phyloP scores from a whole-genome alignment of 1,284 basidiomycete species.

The Trametes versicolor region DNA sequence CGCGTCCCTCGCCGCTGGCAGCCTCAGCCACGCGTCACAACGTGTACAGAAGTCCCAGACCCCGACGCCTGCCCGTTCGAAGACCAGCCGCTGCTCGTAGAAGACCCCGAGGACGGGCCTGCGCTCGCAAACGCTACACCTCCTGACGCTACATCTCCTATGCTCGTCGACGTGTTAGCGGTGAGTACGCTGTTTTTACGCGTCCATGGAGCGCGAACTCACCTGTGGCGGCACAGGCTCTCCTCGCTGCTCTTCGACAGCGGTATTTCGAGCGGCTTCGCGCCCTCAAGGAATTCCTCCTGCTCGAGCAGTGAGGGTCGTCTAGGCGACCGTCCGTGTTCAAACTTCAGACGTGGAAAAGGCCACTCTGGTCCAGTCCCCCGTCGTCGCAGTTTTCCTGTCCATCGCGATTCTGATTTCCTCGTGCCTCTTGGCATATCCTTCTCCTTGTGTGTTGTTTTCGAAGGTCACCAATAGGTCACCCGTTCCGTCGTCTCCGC shows the following conservation, averaged over 20 bases:
- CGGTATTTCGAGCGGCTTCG: background rate
- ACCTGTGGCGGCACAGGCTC: background rate
- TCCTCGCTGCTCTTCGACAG: background rate
- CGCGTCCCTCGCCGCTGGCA: background rate
- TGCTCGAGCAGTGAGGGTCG: background rate
- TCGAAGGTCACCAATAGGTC: background rate
- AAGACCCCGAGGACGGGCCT: background rate
- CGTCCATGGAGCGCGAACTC: background rate
- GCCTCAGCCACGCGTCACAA: background rate
- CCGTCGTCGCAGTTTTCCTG: background rate
- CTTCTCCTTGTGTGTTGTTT: background rate
- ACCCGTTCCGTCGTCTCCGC: background rate
- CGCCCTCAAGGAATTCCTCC: background rate
- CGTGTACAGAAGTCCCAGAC: background rate
- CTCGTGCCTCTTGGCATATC: background rate
- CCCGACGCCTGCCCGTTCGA: constrained; percentile 5
- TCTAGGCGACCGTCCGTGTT: too few relatives aligned
- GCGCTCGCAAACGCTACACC: background rate
- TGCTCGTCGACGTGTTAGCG: background rate
- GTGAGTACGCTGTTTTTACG: background rate
- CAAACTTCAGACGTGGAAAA: background rate
- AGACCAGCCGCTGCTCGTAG: background rate
- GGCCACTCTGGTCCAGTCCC: background rate
- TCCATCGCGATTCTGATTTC: background rate
- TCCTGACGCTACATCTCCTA: background rate